A percentile compares a stretch with the other conserved stretches of the same genome.
phyloP scores from a whole-genome alignment of 495 filamentous ascomycete genomes.

The Neurospora cerealis region DNA sequence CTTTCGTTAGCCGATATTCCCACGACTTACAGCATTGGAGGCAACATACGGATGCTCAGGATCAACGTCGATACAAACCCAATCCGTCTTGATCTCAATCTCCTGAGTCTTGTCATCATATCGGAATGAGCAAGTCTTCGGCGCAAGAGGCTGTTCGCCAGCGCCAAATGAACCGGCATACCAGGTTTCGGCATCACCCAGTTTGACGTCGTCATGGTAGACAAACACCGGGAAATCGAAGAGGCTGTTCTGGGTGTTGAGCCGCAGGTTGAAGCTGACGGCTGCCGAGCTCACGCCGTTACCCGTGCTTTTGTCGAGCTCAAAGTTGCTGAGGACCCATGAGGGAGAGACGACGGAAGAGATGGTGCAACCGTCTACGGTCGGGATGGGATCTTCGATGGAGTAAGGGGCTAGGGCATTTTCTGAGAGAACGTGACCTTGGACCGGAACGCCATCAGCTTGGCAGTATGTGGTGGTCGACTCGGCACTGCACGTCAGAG shows the following conservation, averaged over 20 bases:
- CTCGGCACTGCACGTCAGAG: conserved; percentile 1
- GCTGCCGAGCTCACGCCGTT: neutral
- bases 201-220: conserved; percentile 1
- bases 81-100: conserved; percentile 12
- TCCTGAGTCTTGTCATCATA: conserved; percentile 5
- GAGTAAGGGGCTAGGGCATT: conserved; percentile 13
- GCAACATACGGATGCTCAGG: conserved; percentile 14
- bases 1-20: neutral
- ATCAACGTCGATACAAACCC: conserved; percentile 21
- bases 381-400: conserved; percentile 17
- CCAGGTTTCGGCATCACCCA: conserved; percentile 8
- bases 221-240: conserved; percentile 13
- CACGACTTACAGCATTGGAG: neutral
- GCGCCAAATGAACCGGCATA: conserved; percentile 11
- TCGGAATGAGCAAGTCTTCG: conserved; percentile 10
- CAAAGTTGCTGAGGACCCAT: conserved; percentile 15
- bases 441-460: conserved; percentile 1
- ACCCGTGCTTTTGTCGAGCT: conserved; percentile 5
- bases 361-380: conserved; percentile 18
- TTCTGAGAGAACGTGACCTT: conserved; percentile 7
- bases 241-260: conserved; percentile 7
- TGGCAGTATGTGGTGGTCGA: neutral
- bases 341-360: conserved; percentile 17
- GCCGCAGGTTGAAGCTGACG: conserved; percentile 19
- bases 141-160: conserved; percentile 9